Evolutionary conservation across 345 rosid genomes (phyloP).

Genomic region (Brassica napus): Da-Ae NC_063441.1:17101501-17102000

Average conservation of each 20-base stretch:
- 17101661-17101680: constrained; percentile 33
- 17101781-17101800: neutral
- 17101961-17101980: too few species aligned
- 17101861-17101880: neutral
- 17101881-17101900: neutral
- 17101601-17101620: constrained; percentile 39
- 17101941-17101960: too few species aligned
- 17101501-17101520: constrained; percentile 74
- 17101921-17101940: too few species aligned
- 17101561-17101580: constrained; percentile 32
- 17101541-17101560: constrained; percentile 32
- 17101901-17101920: neutral
- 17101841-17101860: neutral
- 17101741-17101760: too few species aligned
- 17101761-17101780: too few species aligned
- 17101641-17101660: constrained; percentile 47
- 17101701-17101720: constrained; percentile 8
- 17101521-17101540: constrained; percentile 37
- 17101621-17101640: constrained; percentile 57
- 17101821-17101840: neutral
- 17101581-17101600: constrained; percentile 42
- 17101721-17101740: neutral
- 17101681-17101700: constrained; percentile 25
- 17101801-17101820: neutral
- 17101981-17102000: too few species aligned